Base-by-base conservation (phyloP, 495 filamentous ascomycete genomes). In the Penicillium egyptiacum region DNA sequence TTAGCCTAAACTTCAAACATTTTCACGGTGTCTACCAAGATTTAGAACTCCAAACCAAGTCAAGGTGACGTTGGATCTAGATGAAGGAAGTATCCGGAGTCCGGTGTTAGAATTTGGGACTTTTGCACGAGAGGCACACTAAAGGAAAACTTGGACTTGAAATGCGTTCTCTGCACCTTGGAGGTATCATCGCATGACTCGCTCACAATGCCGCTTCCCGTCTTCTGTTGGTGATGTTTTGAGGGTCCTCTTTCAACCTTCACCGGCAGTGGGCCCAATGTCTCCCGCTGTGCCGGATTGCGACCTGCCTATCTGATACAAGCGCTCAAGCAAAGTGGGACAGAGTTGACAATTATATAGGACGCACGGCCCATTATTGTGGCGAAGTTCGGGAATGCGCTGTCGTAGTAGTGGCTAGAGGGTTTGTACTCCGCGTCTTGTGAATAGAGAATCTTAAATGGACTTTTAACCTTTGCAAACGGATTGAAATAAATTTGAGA, bases 261-360 rank as follows among this genome's bases (percentile, higher is more conserved):
- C 37, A 53, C 37, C 37, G 37, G 50, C 7, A 30, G 25, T 53
- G 39, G 50, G 14, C 25, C 37, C 50, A 11, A 26, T 41, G 39
- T 19, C 23, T 28, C 9, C 25, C 16, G 22, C n/a, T 11, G 6
- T 35, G 20, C 20, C 33, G 8, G 30, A 39, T 14, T 30, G 11
- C 37, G 50, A 53, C 50, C 50, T 53, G 50, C 50, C 50, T 53
- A 53, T 53, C 50, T 53, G 23, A 52, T 41, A 41, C 35, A 52
- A 52, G 37, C 47, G 47, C 31, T 20, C 3, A 20, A 20, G 28
- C 8, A 20, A 48, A 20, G 25, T 17, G 50, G 23, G 37, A 53
- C 50, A 53, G 23, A 11, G 3, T 20, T 16, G n/a, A 42, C 5
- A 17, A 28, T 17, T 40, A 28, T 9, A 7, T 28, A 33, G 30